Conservation (phyloP, 2,329 filamentous ascomycete species). For the Fusarium secorum region DNA sequence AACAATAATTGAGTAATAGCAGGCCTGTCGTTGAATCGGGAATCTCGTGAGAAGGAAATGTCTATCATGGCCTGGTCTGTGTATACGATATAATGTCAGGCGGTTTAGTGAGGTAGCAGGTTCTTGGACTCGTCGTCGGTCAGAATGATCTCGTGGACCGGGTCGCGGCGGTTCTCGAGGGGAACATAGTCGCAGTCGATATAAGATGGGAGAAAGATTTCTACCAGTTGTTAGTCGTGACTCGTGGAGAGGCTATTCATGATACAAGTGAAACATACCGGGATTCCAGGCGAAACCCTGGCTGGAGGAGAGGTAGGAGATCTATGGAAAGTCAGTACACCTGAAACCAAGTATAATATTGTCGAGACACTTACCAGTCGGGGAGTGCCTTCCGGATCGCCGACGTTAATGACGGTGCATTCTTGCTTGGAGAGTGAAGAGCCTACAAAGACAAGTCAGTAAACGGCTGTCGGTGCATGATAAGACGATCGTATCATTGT, state of each 20-base stretch:
- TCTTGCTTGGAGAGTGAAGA: slow-evolving; percentile 76
- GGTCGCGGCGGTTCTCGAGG: slow-evolving; percentile 77
- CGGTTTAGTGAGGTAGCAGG: slow-evolving; percentile 69
- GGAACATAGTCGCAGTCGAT: slow-evolving; percentile 77
- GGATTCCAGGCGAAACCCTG: slow-evolving; percentile 88
- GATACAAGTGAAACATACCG: slow-evolving; percentile 54
- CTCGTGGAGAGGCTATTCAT: not conserved
- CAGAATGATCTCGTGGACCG: slow-evolving; percentile 78
- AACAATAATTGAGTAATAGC: slow-evolving; percentile 17
- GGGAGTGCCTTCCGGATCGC: slow-evolving; percentile 75
- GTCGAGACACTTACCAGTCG: slow-evolving; percentile 65
- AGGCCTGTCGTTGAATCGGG: slow-evolving; percentile 27
- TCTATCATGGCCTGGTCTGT: slow-evolving; percentile 37
- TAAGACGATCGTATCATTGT: slow-evolving; percentile 21
- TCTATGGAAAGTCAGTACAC: slow-evolving; percentile 56
- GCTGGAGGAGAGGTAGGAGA: slow-evolving; percentile 79
- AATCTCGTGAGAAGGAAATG: slow-evolving; percentile 42
- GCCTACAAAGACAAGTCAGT: slow-evolving; percentile 59
- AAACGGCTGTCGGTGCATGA: slow-evolving; percentile 4
- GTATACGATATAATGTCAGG: slow-evolving; percentile 23
- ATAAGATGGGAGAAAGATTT: slow-evolving; percentile 84
- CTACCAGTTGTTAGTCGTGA: slow-evolving; percentile 51
- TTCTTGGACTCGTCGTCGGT: slow-evolving; percentile 78
- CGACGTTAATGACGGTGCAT: slow-evolving; percentile 82
- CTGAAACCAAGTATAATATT: not conserved